phyloP scores from a whole-genome alignment of 139 green algal genomes.

The Chlorella sorokiniana region DNA sequence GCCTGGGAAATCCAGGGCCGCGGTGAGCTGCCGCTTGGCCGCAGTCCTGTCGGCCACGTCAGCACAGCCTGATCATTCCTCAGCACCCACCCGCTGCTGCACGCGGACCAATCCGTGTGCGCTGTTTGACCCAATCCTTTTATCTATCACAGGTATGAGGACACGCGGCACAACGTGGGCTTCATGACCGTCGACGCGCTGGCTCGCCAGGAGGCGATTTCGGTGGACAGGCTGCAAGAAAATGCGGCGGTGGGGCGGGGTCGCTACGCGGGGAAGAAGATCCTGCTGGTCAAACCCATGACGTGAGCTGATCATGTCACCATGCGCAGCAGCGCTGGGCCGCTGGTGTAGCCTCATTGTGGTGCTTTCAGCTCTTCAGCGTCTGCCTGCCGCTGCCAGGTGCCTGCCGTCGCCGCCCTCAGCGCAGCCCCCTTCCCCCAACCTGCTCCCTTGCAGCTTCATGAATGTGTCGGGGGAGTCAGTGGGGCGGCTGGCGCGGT shows the following conservation, averaged over 20 bases:
- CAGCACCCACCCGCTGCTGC: neutral
- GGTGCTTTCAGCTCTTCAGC: neutral
- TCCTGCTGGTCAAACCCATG: constrained; percentile 87
- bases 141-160: constrained; percentile 53
- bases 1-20: constrained; percentile 81
- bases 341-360: neutral
- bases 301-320: constrained; percentile 47
- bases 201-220: constrained; percentile 57
- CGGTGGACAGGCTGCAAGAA: constrained; percentile 61
- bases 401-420: neutral
- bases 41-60: neutral
- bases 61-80: neutral
- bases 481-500: constrained; percentile 70
- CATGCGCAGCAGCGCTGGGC: neutral
- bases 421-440: neutral
- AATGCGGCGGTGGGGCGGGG: constrained; percentile 69
- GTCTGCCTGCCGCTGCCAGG: neutral
- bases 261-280: constrained; percentile 46
- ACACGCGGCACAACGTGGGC: constrained; percentile 88
- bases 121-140: neutral
- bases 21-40: constrained; percentile 1
- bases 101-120: neutral
- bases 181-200: constrained; percentile 87
- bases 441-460: constrained; percentile 46
- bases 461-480: constrained; percentile 91